Evolutionary conservation across 1,139 yeast species (phyloP).

Genomic region (Saccharomyces hybrid): DNA sequence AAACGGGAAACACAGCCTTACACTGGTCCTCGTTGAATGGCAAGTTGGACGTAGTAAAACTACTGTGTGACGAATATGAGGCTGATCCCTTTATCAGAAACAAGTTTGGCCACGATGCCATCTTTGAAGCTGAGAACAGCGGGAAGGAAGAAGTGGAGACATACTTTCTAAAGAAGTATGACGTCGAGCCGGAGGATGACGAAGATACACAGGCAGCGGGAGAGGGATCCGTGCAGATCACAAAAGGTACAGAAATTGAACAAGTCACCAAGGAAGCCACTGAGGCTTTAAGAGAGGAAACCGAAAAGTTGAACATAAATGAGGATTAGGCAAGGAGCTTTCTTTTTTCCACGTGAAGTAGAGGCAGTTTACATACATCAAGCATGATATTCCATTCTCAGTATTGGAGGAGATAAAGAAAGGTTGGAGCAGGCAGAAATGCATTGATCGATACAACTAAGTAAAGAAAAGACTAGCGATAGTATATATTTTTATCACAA

Average conservation of each 20-base stretch:
- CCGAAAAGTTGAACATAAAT: slow-evolving; percentile 16
- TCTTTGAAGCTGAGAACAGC: slow-evolving; percentile 81
- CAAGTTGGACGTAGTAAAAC: slow-evolving; percentile 61
- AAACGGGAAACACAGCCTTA: slow-evolving; percentile 83
- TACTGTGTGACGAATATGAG: slow-evolving; percentile 61
- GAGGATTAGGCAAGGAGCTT: background rate
- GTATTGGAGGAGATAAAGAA: background rate
- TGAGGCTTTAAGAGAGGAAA: slow-evolving; percentile 23
- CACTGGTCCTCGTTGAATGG: slow-evolving; percentile 97
- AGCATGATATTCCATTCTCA: background rate
- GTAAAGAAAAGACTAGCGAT: background rate
- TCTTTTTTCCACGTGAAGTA: background rate
- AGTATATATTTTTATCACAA: background rate
- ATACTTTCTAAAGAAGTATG: slow-evolving; percentile 64
- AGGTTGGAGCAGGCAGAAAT: background rate
- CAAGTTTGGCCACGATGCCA: slow-evolving; percentile 68
- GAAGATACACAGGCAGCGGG: slow-evolving; percentile 35
- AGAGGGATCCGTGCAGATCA: slow-evolving; percentile 28
- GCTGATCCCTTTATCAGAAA: slow-evolving; percentile 82
- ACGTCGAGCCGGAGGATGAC: slow-evolving; percentile 56
- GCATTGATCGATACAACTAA: background rate
- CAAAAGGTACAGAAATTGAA: slow-evolving; percentile 38
- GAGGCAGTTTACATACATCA: background rate
- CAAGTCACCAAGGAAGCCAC: slow-evolving; percentile 36
- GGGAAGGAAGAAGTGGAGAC: slow-evolving; percentile 58